Evolutionary conservation across 345 rosid species (phyloP).

Genomic region (Eucalyptus virginea): DNA sequence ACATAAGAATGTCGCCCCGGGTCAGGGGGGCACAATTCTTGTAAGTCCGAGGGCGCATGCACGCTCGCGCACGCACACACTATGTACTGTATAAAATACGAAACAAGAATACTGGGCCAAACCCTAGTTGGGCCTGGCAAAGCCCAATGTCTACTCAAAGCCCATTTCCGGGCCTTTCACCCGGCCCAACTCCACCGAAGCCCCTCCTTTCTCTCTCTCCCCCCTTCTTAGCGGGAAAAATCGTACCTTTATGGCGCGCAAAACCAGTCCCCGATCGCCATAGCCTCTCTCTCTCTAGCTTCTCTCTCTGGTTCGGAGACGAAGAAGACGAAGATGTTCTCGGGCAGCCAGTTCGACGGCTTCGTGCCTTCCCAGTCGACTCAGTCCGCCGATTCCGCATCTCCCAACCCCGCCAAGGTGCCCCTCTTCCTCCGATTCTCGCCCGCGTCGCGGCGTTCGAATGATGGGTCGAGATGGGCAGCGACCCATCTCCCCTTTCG

Average conservation of each 20-base stretch:
- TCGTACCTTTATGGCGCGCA: not conserved
- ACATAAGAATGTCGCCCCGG: not conserved
- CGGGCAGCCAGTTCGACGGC: constrained; percentile 62
- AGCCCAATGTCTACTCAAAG: not conserved
- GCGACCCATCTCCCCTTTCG: not conserved
- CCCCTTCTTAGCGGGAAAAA: not conserved
- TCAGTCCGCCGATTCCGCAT: constrained; percentile 32
- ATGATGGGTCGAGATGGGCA: not conserved
- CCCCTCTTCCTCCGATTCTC: not conserved
- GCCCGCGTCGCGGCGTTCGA: not conserved
- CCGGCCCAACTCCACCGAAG: not conserved
- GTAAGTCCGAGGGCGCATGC: not conserved
- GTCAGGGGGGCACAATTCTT: not conserved
- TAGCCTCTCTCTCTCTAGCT: not conserved
- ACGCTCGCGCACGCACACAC: too few relatives aligned
- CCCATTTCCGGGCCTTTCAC: not conserved
- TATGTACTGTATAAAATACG: not conserved
- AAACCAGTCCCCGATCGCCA: not conserved
- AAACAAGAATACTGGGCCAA: not conserved
- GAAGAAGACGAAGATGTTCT: constrained; percentile 28
- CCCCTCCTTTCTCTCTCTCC: not conserved
- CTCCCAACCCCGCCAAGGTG: constrained; percentile 46
- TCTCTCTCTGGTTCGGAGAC: not conserved
- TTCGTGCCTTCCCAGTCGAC: constrained; percentile 60
- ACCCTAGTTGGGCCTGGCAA: not conserved